Evolutionary conservation across 345 rosid species (phyloP).

Genomic region (Linum trigynum): DNA sequence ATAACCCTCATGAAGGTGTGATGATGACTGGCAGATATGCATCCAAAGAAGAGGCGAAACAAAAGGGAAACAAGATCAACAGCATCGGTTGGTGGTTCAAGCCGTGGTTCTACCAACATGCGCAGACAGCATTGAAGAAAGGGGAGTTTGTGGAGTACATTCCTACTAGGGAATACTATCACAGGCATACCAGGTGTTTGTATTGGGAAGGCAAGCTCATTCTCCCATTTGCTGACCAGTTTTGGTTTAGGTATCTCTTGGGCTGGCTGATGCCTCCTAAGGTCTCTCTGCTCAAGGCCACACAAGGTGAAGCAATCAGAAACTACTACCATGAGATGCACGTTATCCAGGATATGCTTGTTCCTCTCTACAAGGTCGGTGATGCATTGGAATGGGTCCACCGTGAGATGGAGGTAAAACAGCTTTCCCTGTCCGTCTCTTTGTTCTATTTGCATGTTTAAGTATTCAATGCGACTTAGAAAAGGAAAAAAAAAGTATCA

Average conservation of each 20-base stretch:
- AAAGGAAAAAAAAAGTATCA: too few relatives aligned
- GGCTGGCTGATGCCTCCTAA: slow-evolving; percentile 99
- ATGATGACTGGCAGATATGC: slow-evolving; percentile 95
- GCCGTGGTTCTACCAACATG: slow-evolving; percentile 98
- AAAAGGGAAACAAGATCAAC: slow-evolving; percentile 81
- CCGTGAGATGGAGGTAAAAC: slow-evolving; percentile 86
- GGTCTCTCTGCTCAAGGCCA: slow-evolving; percentile 96
- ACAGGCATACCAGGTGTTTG: slow-evolving; percentile 93
- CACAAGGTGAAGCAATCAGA: slow-evolving; percentile 97
- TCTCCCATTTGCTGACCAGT: slow-evolving; percentile 93
- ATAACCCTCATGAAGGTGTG: slow-evolving; percentile 59
- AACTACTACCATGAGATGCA: slow-evolving; percentile 97
- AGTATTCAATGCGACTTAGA: neutral
- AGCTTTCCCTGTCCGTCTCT: neutral
- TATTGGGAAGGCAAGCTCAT: slow-evolving; percentile 99
- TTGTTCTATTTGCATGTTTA: neutral
- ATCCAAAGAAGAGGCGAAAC: slow-evolving; percentile 82
- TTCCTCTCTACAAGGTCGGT: slow-evolving; percentile 92
- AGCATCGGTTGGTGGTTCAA: slow-evolving; percentile 97
- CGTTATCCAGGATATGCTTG: slow-evolving; percentile 98
- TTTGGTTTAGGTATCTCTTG: slow-evolving; percentile 84
- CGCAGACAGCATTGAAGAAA: slow-evolving; percentile 62
- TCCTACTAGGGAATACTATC: slow-evolving; percentile 94
- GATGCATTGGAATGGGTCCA: slow-evolving; percentile 94
- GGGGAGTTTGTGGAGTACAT: slow-evolving; percentile 96